Base-by-base conservation (phyloP, 768 basidiomycete genomes). In the Xerocomus brunneocitrinus region DNA sequence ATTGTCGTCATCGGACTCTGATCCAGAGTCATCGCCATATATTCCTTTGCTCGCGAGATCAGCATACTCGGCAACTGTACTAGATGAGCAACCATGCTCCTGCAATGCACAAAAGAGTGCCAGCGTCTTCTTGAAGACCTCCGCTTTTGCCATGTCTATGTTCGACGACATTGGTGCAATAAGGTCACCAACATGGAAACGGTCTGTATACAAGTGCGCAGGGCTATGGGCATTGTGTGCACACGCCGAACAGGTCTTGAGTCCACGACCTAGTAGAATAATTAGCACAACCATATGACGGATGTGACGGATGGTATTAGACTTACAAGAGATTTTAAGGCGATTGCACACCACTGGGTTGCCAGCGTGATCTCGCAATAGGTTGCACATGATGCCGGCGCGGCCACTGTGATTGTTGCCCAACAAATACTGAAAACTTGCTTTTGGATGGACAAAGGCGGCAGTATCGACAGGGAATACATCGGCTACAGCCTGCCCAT, bases 51-150 rank as follows among this genome's bases (percentile, higher is more conserved):
- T 9, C 5, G 8, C 30, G 8, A 31, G 6, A 8, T 9, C 30
- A 31, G 30, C 8, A 9, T 31, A 8, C 30, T 8, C 6, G 27
- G 19, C 19, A 19, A 19, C 19, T 19, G 19, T 19, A 19, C 12
- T 32, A 13, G 50, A 55, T 4, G 32, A 50, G 9, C 54, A 55
- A 2, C 54, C 39, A 12, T 55, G 28, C 14, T 55, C 39, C 1
- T n/a, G 34, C 16, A 55, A 9, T 1, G 43, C 39, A 34, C 54
- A 55, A 32, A 50, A 55, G n/a, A 55, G 47, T 0, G 38, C 38
- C 0, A 55, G 16, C 2, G 49, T 55, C 44, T 55, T 55, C 24
- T 22, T 50, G 19, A 55, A 55, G n/a, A 55, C 32, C 32, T 32
- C 32, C 19, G 1, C 19, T 19, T 19, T 19, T 19, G 19, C 19